Evolutionary conservation across 2,329 filamentous ascomycete genomes (phyloP).

Genomic region (Dendrostoma leiphaemia): DNA sequence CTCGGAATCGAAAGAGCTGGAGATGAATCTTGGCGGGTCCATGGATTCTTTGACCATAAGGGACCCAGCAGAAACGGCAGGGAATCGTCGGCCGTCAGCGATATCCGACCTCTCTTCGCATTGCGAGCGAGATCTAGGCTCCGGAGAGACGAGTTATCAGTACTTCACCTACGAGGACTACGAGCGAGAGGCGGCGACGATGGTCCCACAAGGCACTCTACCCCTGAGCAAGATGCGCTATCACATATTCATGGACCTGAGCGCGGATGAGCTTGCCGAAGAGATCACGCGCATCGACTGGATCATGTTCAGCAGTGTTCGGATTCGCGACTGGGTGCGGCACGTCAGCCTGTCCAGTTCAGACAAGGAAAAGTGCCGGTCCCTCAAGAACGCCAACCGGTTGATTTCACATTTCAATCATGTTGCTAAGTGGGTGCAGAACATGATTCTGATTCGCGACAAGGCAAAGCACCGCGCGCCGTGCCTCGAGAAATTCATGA

Average conservation of each 20-base stretch:
- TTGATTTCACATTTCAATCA: conserved; percentile 95
- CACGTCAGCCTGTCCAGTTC: conserved; percentile 76
- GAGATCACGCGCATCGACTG: conserved; percentile 96
- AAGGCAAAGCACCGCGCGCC: conserved; percentile 93
- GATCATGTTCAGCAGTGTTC: conserved; percentile 96
- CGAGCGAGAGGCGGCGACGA: conserved; percentile 69
- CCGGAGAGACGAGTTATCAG: conserved; percentile 45
- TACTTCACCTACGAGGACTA: conserved; percentile 75
- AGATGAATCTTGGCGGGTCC: conserved; percentile 40
- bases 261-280: conserved; percentile 81
- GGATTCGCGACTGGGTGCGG: conserved; percentile 87
- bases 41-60: conserved; percentile 50
- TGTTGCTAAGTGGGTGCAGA: conserved; percentile 76
- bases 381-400: conserved; percentile 82
- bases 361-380: conserved; percentile 72
- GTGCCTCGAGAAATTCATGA: conserved; percentile 95
- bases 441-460: conserved; percentile 83
- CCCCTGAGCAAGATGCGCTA: conserved; percentile 83
- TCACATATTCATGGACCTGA: conserved; percentile 83
- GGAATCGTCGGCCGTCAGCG: conserved; percentile 42
- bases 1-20: conserved; percentile 27
- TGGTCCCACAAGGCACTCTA: conserved; percentile 68
- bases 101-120: conserved; percentile 42
- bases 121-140: conserved; percentile 36
- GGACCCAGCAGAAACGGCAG: conserved; percentile 31